Evolutionary conservation across 1,284 basidiomycete genomes (phyloP).

Genomic region (Melampsora americana): DNA sequence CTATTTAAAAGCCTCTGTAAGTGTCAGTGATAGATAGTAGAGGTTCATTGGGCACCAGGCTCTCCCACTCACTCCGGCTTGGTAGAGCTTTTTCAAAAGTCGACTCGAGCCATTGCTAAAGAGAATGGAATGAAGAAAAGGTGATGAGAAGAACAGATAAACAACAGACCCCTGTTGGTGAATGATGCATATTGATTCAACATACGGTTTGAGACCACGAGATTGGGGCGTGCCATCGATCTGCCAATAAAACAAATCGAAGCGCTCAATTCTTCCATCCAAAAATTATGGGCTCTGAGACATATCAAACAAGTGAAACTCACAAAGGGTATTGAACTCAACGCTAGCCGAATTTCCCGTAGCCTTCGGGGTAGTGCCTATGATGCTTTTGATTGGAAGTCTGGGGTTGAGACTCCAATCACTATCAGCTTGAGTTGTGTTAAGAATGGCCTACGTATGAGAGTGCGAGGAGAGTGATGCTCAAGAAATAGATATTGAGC

Average conservation of each 20-base stretch:
- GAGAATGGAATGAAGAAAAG: not conserved
- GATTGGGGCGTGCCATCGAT: constrained; percentile 41
- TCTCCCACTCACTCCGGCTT: not conserved
- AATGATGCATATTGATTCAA: not conserved
- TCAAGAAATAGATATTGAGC: not conserved
- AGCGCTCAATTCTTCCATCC: not conserved
- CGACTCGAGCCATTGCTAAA: constrained; percentile 15
- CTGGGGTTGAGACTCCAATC: constrained; percentile 42
- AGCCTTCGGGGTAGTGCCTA: constrained; percentile 34
- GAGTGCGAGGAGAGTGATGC: not conserved
- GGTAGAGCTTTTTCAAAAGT: not conserved
- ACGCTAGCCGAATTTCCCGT: constrained; percentile 34
- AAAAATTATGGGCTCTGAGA: not conserved
- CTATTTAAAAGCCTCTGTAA: not conserved
- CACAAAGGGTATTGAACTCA: constrained; percentile 43
- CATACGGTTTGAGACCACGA: constrained; percentile 29
- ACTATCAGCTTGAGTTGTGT: constrained; percentile 36
- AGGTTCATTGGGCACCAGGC: not conserved
- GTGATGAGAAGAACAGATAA: not conserved
- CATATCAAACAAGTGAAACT: not conserved
- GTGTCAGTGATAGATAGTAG: not conserved
- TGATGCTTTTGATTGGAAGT: constrained; percentile 21
- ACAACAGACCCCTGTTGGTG: not conserved
- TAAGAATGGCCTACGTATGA: constrained; percentile 31
- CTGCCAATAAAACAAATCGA: not conserved